These are phyloP conservation scores for Ormosia emarginata DNA, from an alignment of 306 rosid species.

Conservation along the genomic window DNA sequence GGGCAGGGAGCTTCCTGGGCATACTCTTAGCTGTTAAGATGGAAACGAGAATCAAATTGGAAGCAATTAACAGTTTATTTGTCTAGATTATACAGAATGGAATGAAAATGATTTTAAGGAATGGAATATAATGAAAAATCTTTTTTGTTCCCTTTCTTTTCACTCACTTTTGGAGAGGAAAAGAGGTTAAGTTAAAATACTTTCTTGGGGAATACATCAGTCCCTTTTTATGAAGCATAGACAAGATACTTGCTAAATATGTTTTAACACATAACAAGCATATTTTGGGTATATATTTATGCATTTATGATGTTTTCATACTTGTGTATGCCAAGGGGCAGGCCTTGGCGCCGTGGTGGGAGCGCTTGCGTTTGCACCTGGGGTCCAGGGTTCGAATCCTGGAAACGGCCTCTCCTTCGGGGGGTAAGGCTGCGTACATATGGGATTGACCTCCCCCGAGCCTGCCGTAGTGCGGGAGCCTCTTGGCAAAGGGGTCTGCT, in stretches of 20 bases:
- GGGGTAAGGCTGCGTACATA: no score
- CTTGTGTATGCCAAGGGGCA: no score
- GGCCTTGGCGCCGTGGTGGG: no score
- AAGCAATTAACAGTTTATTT: not conserved
- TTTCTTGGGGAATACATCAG: not conserved
- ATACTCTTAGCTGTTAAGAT: not conserved
- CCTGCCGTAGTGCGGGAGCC: no score
- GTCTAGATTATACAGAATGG: not conserved
- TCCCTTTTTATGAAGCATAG: not conserved
- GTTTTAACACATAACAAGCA: not conserved
- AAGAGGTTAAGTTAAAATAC: not conserved
- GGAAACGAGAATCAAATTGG: slow-evolving; percentile 8
- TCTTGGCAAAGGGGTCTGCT: no score
- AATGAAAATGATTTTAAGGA: slow-evolving; percentile 14
- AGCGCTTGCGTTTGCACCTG: no score
- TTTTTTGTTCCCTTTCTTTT: not conserved
- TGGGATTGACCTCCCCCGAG: no score
- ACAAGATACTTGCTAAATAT: not conserved
- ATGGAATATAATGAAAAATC: not conserved
- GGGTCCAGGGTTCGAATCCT: no score
- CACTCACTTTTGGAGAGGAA: not conserved
- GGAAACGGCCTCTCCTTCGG: no score
- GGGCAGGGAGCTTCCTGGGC: not conserved
- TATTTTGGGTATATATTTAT: not conserved
- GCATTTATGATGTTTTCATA: slow-evolving; percentile 17